Evolutionary conservation across 2,329 filamentous ascomycete genomes (phyloP).

Genomic region (Exophiala aquamarina): DNA sequence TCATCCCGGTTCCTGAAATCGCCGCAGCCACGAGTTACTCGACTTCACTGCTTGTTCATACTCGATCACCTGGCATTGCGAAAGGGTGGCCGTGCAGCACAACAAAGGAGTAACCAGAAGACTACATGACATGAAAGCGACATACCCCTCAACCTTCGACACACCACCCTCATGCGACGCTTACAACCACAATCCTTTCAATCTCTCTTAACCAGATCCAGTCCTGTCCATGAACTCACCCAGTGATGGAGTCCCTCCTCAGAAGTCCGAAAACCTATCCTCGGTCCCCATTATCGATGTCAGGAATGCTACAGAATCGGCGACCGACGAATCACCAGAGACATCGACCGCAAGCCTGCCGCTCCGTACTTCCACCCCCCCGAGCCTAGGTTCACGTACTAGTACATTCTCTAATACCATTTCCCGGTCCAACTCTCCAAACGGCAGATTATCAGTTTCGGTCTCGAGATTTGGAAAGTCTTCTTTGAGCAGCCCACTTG

Average conservation of each 20-base stretch:
- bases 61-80: no score
- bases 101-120: no score
- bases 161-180: neutral
- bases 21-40: no score
- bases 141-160: no score
- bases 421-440: conserved; percentile 68
- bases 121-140: no score
- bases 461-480: conserved; percentile 48
- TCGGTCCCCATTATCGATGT: conserved; percentile 60
- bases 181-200: conserved; percentile 2
- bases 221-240: conserved; percentile 30
- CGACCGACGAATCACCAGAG: conserved; percentile 52
- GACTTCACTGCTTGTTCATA: no score
- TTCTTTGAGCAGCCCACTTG: conserved; percentile 47
- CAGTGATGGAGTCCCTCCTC: conserved; percentile 26
- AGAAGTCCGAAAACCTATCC: conserved; percentile 16
- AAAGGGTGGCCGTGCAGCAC: no score
- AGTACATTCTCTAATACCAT: conserved; percentile 67
- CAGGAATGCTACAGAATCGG: conserved; percentile 58
- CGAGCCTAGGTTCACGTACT: conserved; percentile 54
- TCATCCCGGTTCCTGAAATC: no score
- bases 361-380: conserved; percentile 61
- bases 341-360: conserved; percentile 56
- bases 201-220: conserved; percentile 12
- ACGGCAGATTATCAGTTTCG: conserved; percentile 60